Evolutionary conservation across 257 asterid species (phyloP), one percentile per base, ranked within the genome.

Genomic region (Solanum gandarillasii): DNA sequence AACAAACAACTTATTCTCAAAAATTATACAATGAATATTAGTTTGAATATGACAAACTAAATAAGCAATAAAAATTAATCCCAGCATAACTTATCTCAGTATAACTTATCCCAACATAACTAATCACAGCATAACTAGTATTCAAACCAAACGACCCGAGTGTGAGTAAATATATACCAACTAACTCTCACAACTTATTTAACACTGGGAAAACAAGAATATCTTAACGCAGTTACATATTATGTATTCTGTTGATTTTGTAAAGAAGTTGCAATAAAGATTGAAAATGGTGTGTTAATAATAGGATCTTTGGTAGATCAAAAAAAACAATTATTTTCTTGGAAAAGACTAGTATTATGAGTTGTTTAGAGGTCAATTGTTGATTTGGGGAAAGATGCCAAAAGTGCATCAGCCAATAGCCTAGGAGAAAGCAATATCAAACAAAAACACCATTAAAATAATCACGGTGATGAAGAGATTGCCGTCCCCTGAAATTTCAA

Each of bases 401-500:
- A 87, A 46, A 65, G 25, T 73, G 34, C 38, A 60, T 62, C 60
- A 88, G 10, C 87, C 86, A 89, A 83, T 87, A 29, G 18, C 70
- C 4, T 14, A n/a, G 68, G 13, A 55, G 71, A 43, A 48, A 39
- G 72, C 55, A 86, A 29, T 60, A 60, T 71, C 71, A 70, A 79
- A 68, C 85, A 85, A 29, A 87, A 89, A 29, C 20, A 82, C 21
- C 20, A 48, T 52, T 48, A 48, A 9, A 46, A 3, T 48, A 82
- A 20, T 60, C 74, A 67, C 35, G 16, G 7, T 72, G 65, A 86
- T 55, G 68, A 73, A 27, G 91, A 91, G 84, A 88, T 85, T 92
- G 98, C 98, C 97, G 98, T 92, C 97, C 91, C 16, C 38, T 87
- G 81, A 46, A 88, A 90, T 86, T 91, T 92, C 91, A 88, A 90